Conservation (phyloP, 345 rosid species). For the Streptanthus diversifolius region DNA sequence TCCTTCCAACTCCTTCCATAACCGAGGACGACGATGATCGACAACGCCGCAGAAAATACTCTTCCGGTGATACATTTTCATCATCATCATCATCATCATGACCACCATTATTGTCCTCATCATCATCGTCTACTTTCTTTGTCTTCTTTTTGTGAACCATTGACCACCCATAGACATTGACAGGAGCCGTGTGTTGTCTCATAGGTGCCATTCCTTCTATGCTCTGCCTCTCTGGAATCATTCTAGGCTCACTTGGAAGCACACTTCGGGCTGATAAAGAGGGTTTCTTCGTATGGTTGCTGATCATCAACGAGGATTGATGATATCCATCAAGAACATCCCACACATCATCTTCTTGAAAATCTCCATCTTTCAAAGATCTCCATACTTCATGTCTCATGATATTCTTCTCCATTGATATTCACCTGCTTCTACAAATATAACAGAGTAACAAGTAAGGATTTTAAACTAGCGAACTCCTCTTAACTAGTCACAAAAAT, state of each 20-base stretch:
- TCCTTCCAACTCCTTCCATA: constrained; percentile 81
- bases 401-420: constrained; percentile 40
- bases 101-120: too few species aligned
- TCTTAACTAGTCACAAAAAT: too few species aligned
- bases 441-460: too few species aligned
- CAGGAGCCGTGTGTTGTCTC: constrained; percentile 57
- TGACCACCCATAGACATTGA: constrained; percentile 74
- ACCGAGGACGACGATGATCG: constrained; percentile 69
- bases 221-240: constrained; percentile 46
- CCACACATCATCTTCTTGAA: constrained; percentile 54
- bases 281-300: constrained; percentile 22
- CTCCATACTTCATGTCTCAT: constrained; percentile 40
- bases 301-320: constrained; percentile 27
- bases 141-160: constrained; percentile 38
- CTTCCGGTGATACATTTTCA: constrained; percentile 67
- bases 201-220: constrained; percentile 27
- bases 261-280: constrained; percentile 34
- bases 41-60: constrained; percentile 54
- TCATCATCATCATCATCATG: constrained; percentile 28
- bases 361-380: constrained; percentile 41
- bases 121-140: constrained; percentile 25
- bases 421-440: too few species aligned
- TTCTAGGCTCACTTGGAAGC: constrained; percentile 46
- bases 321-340: constrained; percentile 38
- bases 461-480: too few species aligned